A percentile compares a stretch with the other conserved stretches of the same genome.
These are phyloP conservation scores for Trifolium subterraneum DNA, from an alignment of 306 rosid genomes.

Conservation along the genomic window DNA sequence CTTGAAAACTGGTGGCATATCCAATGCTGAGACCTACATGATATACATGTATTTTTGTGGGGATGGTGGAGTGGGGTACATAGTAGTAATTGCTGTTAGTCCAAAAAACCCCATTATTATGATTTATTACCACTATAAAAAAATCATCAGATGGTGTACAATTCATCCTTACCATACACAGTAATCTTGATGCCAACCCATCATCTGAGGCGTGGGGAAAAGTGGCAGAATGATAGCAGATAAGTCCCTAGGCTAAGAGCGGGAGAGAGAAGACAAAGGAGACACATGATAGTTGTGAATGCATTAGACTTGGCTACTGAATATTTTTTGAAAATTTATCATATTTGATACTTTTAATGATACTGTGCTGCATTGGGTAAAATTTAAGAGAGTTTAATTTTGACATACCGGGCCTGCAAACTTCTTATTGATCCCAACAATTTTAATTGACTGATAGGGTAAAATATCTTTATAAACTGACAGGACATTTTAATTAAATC, in stretches of 20 bases:
- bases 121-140: background rate
- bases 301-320: background rate
- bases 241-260: background rate
- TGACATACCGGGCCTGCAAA: background rate
- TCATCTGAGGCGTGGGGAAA: background rate
- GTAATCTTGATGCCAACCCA: background rate
- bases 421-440: background rate
- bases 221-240: slow-evolving; percentile 6
- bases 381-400: background rate
- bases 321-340: background rate
- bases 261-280: background rate
- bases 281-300: background rate
- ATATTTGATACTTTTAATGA: background rate
- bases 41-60: background rate
- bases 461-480: background rate
- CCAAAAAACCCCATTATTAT: background rate
- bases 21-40: background rate
- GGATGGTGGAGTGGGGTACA: background rate
- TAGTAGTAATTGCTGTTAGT: background rate
- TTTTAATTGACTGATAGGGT: background rate
- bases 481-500: background rate
- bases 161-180: background rate
- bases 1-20: background rate
- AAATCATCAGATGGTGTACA: background rate
- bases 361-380: background rate